Base-by-base conservation (phyloP, 352 stramenopile species). In the Phytophthora capsici region DNA sequence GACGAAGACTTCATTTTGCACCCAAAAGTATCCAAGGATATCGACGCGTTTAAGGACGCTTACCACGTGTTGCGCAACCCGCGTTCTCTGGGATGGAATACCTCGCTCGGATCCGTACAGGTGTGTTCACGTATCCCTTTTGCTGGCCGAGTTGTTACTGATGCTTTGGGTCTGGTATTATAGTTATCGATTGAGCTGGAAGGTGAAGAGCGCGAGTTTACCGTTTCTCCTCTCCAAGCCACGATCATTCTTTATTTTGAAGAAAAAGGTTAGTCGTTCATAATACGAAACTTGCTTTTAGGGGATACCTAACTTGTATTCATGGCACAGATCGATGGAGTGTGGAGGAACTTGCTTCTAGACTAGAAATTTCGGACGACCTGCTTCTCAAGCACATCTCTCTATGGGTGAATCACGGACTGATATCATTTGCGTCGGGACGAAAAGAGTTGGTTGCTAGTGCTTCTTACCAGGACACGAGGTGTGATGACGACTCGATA, bases 221-320 rank as follows among this genome's bases (percentile, higher is more conserved):
- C 70, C 0, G 97, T 98, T 3, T 95, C 93, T 14, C 96, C 95
- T 12, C 71, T 99, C 3, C 88, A 99, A 72, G 96, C 96, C 22
- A 97, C 95, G 1, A 90, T 99, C 32, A 92, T 99, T 38, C 78
- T 97, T 57, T 83, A 99, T 68, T 99, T 99, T 68, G 92, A 97
- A 65, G 94, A 98, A 32, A 86, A 94, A 84, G 82, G 82, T 88
- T 56, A 30, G 71, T 16, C 9, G n/a, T 16, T 34, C 30, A 13
- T 36, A 26, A 19, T n/a, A 43, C 16, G 36, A 3, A 14, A n/a
- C 6, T 43, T 1, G 6, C 10, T 17, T 23, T 34, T 6, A 28
- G 2, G 22, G 6, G 16, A 41, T 45, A 36, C 36, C 55, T 12
- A 54, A 30, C 9, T 50, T 30, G 50, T 6, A 17, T 45, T 61